Evolutionary conservation across 768 basidiomycete genomes (phyloP).

Genomic region (Russula sp.): DNA sequence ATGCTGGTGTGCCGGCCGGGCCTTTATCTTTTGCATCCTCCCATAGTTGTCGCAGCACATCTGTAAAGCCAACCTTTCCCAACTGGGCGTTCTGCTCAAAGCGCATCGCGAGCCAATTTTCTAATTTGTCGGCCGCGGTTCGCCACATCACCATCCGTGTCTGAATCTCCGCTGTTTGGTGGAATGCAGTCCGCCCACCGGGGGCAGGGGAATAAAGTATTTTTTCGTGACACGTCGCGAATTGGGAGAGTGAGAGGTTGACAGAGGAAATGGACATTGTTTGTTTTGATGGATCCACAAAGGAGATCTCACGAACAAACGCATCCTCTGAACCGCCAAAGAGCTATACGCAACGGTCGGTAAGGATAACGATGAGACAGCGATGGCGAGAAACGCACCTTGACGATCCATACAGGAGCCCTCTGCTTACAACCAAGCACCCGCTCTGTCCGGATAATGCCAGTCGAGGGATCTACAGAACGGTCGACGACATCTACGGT

Average conservation of each 20-base stretch:
- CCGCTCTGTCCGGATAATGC: slow-evolving; percentile 87
- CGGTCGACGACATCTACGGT: slow-evolving; percentile 86
- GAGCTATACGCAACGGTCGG: slow-evolving; percentile 41
- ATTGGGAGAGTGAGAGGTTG: slow-evolving; percentile 93
- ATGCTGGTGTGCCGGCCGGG: slow-evolving; percentile 31
- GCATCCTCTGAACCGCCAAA: slow-evolving; percentile 93
- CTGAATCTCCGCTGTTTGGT: slow-evolving; percentile 90
- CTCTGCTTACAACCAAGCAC: slow-evolving; percentile 90
- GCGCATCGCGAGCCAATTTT: slow-evolving; percentile 79
- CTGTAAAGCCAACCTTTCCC: slow-evolving; percentile 86
- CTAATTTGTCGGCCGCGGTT: slow-evolving; percentile 74
- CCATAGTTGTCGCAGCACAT: slow-evolving; percentile 75
- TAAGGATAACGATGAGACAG: background rate
- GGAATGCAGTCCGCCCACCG: slow-evolving; percentile 59
- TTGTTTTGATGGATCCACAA: slow-evolving; percentile 79
- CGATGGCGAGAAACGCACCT: slow-evolving; percentile 44
- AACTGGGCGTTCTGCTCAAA: slow-evolving; percentile 90
- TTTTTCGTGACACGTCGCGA: slow-evolving; percentile 85
- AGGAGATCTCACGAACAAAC: slow-evolving; percentile 91
- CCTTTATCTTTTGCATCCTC: slow-evolving; percentile 57
- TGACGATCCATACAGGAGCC: slow-evolving; percentile 87
- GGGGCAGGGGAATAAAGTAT: slow-evolving; percentile 80
- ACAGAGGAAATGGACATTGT: slow-evolving; percentile 82
- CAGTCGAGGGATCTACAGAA: slow-evolving; percentile 73
- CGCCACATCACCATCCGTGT: slow-evolving; percentile 77